Conservation (phyloP, 2,329 filamentous ascomycete genomes). For the Tolypocladium album region DNA sequence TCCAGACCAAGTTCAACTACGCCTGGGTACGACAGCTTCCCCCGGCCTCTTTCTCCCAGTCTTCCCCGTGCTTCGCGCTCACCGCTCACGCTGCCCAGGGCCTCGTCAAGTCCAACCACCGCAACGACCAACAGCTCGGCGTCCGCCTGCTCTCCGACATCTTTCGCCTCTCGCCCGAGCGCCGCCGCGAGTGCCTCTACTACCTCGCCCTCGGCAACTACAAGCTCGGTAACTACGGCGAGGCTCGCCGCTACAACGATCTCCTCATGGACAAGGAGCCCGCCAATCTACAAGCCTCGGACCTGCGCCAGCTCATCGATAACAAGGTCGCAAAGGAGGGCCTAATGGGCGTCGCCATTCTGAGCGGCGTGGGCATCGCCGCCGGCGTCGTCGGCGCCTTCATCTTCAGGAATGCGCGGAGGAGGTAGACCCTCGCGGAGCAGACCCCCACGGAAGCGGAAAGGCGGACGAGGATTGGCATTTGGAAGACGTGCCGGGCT, state of each 20-base stretch:
- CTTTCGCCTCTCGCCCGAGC: conserved; percentile 86
- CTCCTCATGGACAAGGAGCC: conserved; percentile 84
- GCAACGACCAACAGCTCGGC: conserved; percentile 84
- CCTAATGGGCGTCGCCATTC: conserved; percentile 85
- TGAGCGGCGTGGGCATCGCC: conserved; percentile 84
- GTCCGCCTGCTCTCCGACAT: conserved; percentile 92
- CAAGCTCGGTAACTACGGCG: conserved; percentile 95
- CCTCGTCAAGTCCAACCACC: conserved; percentile 81
- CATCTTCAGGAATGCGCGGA: conserved; percentile 66
- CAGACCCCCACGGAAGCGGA: background rate
- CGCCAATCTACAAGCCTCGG: conserved; percentile 79
- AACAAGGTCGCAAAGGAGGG: conserved; percentile 95
- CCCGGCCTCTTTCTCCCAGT: conserved; percentile 1
- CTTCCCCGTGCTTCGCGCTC: conserved; percentile 1
- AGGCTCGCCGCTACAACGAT: conserved; percentile 91
- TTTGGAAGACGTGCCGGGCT: background rate
- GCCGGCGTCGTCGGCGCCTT: conserved; percentile 89
- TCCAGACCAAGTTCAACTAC: conserved; percentile 99
- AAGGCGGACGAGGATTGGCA: background rate
- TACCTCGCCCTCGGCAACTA: conserved; percentile 96
- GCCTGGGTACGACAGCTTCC: conserved; percentile 62
- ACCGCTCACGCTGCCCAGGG: conserved; percentile 43
- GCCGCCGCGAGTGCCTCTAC: conserved; percentile 94
- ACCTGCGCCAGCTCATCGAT: conserved; percentile 80
- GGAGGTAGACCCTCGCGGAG: conserved; percentile 26